Evolutionary conservation across 495 filamentous ascomycete species (phyloP), one percentile per base, ranked within the genome.

Genomic region (Parathielavia hyrcaniae): DNA sequence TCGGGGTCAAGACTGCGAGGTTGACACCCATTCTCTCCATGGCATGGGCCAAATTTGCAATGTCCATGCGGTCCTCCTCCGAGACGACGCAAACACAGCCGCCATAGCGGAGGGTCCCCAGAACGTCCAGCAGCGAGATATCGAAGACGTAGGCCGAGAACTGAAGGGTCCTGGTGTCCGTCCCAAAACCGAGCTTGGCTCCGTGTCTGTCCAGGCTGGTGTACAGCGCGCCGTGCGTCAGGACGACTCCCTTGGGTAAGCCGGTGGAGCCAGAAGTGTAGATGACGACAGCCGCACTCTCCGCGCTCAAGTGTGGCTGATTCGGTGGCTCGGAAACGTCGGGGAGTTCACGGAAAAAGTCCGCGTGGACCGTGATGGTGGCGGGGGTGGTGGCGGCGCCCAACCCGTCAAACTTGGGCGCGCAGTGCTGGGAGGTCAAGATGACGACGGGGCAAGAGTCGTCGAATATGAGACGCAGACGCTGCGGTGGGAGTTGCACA

Each of bases 71-170:
- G 10, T 70, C 64, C 6, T 64, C 48, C 3, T 77, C 71, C 7
- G 69, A 70, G 0, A 73, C 71, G 2, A 77, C 60, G 34, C 76
- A 79, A 7, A 77, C 61, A 45, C 69, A 73, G 1, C 66, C 73
- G 4, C 75, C 75, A 73, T 22, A 77, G 74, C 81, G 76, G 3
- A 87, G 67, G 0, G 77, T 77, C 10, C 76, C 75, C 26, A 85
- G 72, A 0, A 79, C 82, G 22, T 87, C 84, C 19, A 77, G 61
- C 19, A 86, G 68, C 36, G 75, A 77, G 6, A 76, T 74, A 50
- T 89, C 86, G 50, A 86, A 88, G 0, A 79, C 80, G 61, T 80
- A 84, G 23, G 80, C 78, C 4, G 84, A 77, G 53, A 83, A 88
- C 61, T 87, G 82, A 5, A 87, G 62, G 5, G 78, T 68, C 3